Percentiles rank a stretch among this genome's conserved stretches.
Evolutionary conservation across 495 filamentous ascomycete genomes (phyloP).

Genomic region (Tuber brumale): DNA sequence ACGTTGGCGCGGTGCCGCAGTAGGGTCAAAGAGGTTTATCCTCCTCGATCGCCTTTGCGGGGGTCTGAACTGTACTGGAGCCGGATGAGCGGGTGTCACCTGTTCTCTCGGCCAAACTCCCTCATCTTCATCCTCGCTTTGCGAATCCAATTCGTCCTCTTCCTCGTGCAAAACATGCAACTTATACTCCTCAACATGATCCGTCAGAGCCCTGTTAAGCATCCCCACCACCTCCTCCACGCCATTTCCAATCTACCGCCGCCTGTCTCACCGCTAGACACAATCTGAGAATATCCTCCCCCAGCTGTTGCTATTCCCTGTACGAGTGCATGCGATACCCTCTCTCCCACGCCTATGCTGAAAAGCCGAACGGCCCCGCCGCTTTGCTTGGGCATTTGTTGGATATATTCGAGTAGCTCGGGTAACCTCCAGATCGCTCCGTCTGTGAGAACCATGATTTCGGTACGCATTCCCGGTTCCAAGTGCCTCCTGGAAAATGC

Average conservation of each 20-base stretch:
- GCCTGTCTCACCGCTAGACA: conserved; percentile 48
- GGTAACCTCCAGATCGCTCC: conserved; percentile 59
- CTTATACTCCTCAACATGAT: conserved; percentile 55
- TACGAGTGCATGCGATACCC: conserved; percentile 58
- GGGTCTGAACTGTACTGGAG: neutral
- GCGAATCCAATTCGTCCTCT: conserved; percentile 15
- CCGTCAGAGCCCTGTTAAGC: conserved; percentile 59
- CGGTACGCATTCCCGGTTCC: conserved; percentile 49
- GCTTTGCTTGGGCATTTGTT: conserved; percentile 46
- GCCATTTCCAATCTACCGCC: conserved; percentile 32
- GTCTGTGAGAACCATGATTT: conserved; percentile 62
- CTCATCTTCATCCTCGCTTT: conserved; percentile 52
- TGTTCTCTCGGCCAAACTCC: conserved; percentile 52
- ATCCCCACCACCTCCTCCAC: conserved; percentile 61
- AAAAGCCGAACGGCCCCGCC: conserved; percentile 56
- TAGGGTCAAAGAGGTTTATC: conserved; percentile 10
- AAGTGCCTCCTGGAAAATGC: conserved; percentile 15
- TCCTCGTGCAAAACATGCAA: conserved; percentile 55
- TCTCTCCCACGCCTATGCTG: conserved; percentile 56
- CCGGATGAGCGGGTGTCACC: conserved; percentile 24
- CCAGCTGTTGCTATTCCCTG: conserved; percentile 61
- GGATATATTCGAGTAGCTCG: conserved; percentile 50
- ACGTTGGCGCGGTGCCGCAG: conserved; percentile 41
- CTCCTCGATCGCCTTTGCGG: conserved; percentile 15
- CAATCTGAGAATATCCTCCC: conserved; percentile 58